phyloP scores from a whole-genome alignment of 495 filamentous ascomycete genomes.

The Rostrohypoxylon terebratum region DNA sequence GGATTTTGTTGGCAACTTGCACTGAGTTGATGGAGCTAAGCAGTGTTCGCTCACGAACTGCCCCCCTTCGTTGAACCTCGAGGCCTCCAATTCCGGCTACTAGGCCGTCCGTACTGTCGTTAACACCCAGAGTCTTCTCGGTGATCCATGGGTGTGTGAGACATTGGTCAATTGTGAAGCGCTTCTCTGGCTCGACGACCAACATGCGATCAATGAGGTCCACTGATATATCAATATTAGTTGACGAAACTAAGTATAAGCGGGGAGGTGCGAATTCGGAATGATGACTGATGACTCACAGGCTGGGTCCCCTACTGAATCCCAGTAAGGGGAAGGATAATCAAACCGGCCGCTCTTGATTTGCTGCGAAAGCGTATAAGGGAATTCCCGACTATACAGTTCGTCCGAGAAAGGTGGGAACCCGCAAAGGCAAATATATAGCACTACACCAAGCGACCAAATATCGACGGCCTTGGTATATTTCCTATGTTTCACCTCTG shows the following conservation, averaged over 20 bases:
- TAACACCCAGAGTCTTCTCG: constrained; percentile 62
- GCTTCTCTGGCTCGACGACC: constrained; percentile 81
- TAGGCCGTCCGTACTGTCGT: constrained; percentile 93
- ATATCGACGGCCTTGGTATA: constrained; percentile 97
- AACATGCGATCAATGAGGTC: constrained; percentile 98
- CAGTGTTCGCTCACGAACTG: constrained; percentile 84
- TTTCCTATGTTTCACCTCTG: constrained; percentile 77
- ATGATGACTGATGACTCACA: constrained; percentile 54
- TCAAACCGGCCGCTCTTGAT: constrained; percentile 91
- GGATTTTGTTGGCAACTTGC: constrained; percentile 71
- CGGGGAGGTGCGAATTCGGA: neutral
- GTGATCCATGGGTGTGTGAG: constrained; percentile 93
- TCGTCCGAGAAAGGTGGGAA: constrained; percentile 98
- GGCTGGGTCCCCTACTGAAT: constrained; percentile 87
- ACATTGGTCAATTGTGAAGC: constrained; percentile 90
- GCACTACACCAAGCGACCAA: constrained; percentile 97
- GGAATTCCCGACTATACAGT: constrained; percentile 80
- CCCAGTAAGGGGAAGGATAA: constrained; percentile 98
- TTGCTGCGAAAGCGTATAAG: constrained; percentile 88
- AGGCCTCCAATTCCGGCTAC: constrained; percentile 83
- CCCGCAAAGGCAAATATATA: constrained; percentile 98
- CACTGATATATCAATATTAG: constrained; percentile 58
- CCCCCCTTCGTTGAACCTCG: constrained; percentile 85
- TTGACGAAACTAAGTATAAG: neutral
- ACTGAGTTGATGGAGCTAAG: constrained; percentile 85